Conservation (phyloP, 176 grass and related monocot genomes). For the Carex kokanica region DNA sequence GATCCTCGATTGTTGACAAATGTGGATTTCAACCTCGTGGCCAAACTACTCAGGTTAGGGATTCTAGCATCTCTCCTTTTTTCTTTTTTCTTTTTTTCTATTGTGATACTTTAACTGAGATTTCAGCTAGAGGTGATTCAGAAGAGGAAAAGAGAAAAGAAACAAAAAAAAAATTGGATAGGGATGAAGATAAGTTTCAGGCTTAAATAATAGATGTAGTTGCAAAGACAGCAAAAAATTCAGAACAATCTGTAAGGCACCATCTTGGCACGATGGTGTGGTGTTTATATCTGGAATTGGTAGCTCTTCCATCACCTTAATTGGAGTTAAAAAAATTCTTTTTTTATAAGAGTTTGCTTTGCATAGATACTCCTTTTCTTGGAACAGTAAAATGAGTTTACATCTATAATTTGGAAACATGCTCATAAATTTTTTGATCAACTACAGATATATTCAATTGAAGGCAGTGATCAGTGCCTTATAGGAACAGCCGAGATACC, state of each 20-base stretch:
- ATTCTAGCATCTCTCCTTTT: not conserved
- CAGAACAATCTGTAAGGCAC: not conserved
- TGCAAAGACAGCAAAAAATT: not conserved
- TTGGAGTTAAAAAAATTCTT: not conserved
- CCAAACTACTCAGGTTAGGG: slow-evolving; percentile 80
- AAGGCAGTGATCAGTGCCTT: slow-evolving; percentile 83
- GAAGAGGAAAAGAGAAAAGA: not conserved
- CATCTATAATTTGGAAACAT: not conserved
- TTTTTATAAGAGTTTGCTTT: not conserved
- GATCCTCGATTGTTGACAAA: slow-evolving; percentile 88
- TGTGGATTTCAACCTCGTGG: slow-evolving; percentile 95
- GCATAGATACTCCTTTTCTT: not conserved
- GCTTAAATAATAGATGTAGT: not conserved
- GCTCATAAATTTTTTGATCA: not conserved
- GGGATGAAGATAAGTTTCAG: not conserved
- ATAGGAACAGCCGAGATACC: slow-evolving; percentile 97
- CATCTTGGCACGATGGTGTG: not conserved
- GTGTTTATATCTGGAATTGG: not conserved
- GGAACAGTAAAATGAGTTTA: not conserved
- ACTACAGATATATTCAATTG: slow-evolving; percentile 85
- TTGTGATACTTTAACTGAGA: not conserved
- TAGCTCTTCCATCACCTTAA: not conserved
- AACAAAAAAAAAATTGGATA: not conserved
- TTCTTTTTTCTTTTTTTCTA: not conserved
- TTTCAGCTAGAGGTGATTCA: not conserved